Conservation (phyloP, 1,284 basidiomycete genomes). For the Irpex rosettiformis region DNA sequence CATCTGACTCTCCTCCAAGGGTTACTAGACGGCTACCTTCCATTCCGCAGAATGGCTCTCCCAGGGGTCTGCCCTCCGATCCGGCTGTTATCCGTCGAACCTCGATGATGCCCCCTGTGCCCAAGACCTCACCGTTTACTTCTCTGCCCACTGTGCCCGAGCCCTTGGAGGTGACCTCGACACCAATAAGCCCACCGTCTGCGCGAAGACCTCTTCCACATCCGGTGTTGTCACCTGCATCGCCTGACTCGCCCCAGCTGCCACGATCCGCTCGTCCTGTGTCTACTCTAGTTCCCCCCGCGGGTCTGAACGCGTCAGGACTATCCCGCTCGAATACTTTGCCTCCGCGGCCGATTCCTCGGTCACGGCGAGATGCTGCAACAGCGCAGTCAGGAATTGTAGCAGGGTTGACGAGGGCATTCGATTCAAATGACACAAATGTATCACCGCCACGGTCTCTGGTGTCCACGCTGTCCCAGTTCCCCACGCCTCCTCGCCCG, state of each 20-base stretch:
- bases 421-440: constrained; percentile 4
- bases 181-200: not conserved
- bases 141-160: constrained; percentile 16
- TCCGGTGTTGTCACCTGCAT: not conserved
- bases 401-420: constrained; percentile 7
- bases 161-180: constrained; percentile 1
- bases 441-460: constrained; percentile 8
- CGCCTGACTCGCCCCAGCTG: not conserved
- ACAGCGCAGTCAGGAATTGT: not conserved
- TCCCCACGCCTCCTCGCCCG: constrained; percentile 39
- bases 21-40: constrained; percentile 4
- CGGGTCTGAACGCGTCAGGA: not conserved
- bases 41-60: constrained; percentile 8
- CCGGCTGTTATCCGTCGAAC: constrained; percentile 11
- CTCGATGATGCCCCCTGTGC: constrained; percentile 4
- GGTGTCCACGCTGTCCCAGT: constrained; percentile 28
- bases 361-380: constrained; percentile 8
- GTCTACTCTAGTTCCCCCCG: not conserved
- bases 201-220: not conserved
- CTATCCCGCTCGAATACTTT: constrained; percentile 11
- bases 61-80: constrained; percentile 10
- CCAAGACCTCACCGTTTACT: constrained; percentile 10
- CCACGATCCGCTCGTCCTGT: constrained; percentile 8
- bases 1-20: constrained; percentile 6
- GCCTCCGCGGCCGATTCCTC: constrained; percentile 8